Evolutionary conservation across 495 filamentous ascomycete species (phyloP).

Genomic region (Talaromyces wortmannii): DNA sequence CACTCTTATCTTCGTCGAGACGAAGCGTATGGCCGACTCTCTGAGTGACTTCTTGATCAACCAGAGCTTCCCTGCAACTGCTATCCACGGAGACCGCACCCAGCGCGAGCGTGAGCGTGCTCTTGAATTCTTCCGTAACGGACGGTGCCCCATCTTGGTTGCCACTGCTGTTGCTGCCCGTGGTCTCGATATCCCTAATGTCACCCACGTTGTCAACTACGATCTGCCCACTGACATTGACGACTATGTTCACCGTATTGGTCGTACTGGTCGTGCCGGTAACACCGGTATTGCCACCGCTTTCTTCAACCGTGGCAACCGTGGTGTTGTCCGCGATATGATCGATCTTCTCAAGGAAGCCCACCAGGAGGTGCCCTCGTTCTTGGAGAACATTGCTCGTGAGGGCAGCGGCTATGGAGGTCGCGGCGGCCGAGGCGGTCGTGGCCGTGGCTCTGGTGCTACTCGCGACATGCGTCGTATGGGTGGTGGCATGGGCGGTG

Average conservation of each 20-base stretch:
- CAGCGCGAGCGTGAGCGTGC: conserved; percentile 98
- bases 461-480: conserved; percentile 86
- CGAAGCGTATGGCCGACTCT: conserved; percentile 98
- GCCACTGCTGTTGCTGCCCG: conserved; percentile 96
- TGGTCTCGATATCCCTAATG: conserved; percentile 94
- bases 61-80: conserved; percentile 96
- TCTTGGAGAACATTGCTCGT: conserved; percentile 93
- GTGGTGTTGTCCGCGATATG: conserved; percentile 90
- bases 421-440: conserved; percentile 63
- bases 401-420: conserved; percentile 78
- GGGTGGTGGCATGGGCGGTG: conserved; percentile 32
- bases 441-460: conserved; percentile 55
- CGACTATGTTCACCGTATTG: conserved; percentile 98
- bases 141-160: conserved; percentile 89
- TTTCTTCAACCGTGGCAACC: conserved; percentile 99
- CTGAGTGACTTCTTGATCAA: conserved; percentile 97
- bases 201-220: conserved; percentile 98
- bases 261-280: conserved; percentile 98
- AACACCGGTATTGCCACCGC: conserved; percentile 98
- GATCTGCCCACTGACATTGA: conserved; percentile 98
- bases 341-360: conserved; percentile 96
- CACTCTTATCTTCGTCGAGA: conserved; percentile 97
- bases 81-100: conserved; percentile 96
- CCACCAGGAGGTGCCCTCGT: conserved; percentile 89
- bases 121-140: conserved; percentile 93